A percentile compares a stretch with the other conserved stretches of the same genome.
Conservation (phyloP, 2,329 filamentous ascomycete genomes). For the Botrytis elliptica region DNA sequence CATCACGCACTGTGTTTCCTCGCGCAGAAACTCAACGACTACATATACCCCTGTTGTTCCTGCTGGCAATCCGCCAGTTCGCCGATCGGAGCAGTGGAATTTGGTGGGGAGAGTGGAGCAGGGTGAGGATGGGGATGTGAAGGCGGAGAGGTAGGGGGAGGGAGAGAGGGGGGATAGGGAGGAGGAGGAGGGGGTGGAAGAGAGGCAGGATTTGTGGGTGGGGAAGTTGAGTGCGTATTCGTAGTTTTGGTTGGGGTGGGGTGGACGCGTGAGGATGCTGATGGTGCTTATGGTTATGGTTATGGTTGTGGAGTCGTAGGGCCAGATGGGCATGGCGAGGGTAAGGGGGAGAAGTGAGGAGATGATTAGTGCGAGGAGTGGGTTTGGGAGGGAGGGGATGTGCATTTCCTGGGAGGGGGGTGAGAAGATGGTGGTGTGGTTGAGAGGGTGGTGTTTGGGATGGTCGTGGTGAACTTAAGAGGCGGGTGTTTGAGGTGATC, state of each 20-base stretch:
- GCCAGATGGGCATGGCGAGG: not conserved
- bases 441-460: not conserved
- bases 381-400: not conserved
- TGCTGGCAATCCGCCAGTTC: rapidly evolving
- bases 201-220: not conserved
- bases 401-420: not conserved
- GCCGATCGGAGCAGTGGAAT: not conserved
- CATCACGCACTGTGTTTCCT: not conserved
- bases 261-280: not conserved
- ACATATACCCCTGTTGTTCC: not conserved
- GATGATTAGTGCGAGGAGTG: not conserved
- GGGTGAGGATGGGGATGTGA: not conserved
- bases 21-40: not conserved
- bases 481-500: rapidly evolving
- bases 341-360: not conserved
- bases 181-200: not conserved
- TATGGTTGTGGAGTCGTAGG: not conserved
- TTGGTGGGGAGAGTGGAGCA: not conserved
- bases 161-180: no score
- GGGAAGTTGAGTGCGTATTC: not conserved
- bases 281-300: not conserved
- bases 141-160: no score
- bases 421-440: not conserved
- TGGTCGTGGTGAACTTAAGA: not conserved
- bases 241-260: not conserved